Percentiles rank a stretch among this genome's conserved stretches.
These are phyloP conservation scores for Fraxinus ornus DNA, from an alignment of 305 asterid species.

Conservation along the genomic window DNA sequence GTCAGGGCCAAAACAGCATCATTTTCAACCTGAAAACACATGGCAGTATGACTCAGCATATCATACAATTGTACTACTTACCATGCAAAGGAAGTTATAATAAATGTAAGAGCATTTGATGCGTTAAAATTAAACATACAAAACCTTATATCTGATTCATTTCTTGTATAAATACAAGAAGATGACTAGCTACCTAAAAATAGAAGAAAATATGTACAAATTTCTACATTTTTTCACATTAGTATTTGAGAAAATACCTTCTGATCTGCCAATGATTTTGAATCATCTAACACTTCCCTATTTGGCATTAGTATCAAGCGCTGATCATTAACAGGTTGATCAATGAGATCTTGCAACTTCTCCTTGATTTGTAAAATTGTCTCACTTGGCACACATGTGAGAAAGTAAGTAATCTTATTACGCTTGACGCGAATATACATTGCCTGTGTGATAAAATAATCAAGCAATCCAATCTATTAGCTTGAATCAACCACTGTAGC, in stretches of 20 bases:
- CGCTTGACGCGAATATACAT: conserved; percentile 95
- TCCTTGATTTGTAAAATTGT: conserved; percentile 68
- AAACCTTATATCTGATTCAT: neutral
- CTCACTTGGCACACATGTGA: conserved; percentile 89
- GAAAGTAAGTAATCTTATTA: conserved; percentile 72
- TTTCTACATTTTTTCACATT: neutral
- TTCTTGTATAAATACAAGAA: neutral
- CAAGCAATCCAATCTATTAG: conserved; percentile 6
- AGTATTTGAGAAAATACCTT: conserved; percentile 43
- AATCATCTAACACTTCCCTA: conserved; percentile 67
- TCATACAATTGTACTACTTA: neutral
- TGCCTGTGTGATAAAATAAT: conserved; percentile 45
- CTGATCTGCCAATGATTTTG: conserved; percentile 83
- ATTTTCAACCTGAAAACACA: conserved; percentile 74
- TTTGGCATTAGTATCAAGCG: conserved; percentile 58
- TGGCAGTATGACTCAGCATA: conserved; percentile 5
- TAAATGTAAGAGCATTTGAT: neutral
- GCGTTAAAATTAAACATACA: conserved; percentile 1
- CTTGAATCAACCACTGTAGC: conserved; percentile 7
- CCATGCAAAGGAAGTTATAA: conserved; percentile 6
- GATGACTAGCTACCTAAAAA: conserved; percentile 12
- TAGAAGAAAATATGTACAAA: conserved; percentile 11
- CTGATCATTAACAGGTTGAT: conserved; percentile 72
- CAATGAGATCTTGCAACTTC: conserved; percentile 77
- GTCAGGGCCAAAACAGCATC: conserved; percentile 82